Evolutionary conservation across 116 monocot species (phyloP).

Genomic region (Dioscorea cayenensis): DNA sequence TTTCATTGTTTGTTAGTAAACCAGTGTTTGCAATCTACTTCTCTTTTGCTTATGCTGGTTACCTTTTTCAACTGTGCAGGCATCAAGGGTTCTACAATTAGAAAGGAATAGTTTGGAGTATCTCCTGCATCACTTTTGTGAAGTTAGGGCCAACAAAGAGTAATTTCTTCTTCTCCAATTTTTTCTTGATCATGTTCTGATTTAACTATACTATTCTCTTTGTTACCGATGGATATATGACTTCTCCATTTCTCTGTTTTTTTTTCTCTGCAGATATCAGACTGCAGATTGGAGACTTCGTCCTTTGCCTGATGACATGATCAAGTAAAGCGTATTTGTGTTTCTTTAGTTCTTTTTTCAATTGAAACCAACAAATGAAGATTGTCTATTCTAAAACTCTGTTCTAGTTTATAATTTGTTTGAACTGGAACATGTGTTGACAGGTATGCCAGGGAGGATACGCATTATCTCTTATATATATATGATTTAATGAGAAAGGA

Average conservation of each 20-base stretch:
- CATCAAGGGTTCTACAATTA: slow-evolving; percentile 80
- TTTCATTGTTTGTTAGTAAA: too few relatives aligned
- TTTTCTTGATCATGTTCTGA: not conserved
- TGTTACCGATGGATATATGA: not conserved
- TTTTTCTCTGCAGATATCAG: slow-evolving; percentile 72
- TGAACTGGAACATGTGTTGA: slow-evolving; percentile 7
- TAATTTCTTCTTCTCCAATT: slow-evolving; percentile 21
- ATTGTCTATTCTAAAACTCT: not conserved
- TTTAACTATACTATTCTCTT: not conserved
- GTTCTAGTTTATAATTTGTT: not conserved
- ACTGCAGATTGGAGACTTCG: slow-evolving; percentile 95
- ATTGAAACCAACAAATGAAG: not conserved
- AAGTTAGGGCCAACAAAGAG: slow-evolving; percentile 93
- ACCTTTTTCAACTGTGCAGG: slow-evolving; percentile 24
- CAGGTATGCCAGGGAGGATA: slow-evolving; percentile 98
- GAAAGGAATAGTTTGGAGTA: slow-evolving; percentile 90
- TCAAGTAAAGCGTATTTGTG: slow-evolving; percentile 40
- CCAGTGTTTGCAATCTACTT: not conserved
- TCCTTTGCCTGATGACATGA: slow-evolving; percentile 87
- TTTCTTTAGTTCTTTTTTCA: not conserved
- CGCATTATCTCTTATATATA: slow-evolving; percentile 83
- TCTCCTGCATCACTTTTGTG: slow-evolving; percentile 83
- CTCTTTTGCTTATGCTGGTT: not conserved
- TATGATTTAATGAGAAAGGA: slow-evolving; percentile 76
- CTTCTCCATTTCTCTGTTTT: slow-evolving; percentile 4